phyloP scores from a whole-genome alignment of 768 basidiomycete species.

The Lactifluus pinguis region DNA sequence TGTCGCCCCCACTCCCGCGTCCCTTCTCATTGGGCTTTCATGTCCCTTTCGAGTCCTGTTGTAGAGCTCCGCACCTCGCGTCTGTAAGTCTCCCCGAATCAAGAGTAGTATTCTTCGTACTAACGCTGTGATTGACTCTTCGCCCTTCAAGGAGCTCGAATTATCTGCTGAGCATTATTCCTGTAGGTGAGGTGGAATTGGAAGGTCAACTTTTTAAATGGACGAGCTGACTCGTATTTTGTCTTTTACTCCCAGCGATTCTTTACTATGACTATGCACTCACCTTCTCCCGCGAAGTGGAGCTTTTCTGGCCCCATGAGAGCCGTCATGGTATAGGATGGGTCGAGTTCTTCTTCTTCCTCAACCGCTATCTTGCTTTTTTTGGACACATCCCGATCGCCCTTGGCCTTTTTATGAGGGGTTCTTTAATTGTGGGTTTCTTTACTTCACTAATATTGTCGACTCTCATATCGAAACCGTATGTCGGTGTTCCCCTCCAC shows the following conservation, averaged over 20 bases:
- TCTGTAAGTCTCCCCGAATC: background rate
- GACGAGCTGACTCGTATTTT: no score
- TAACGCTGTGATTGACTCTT: background rate
- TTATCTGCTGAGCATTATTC: background rate
- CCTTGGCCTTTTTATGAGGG: background rate
- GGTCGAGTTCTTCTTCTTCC: slow-evolving; percentile 15
- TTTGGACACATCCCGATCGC: slow-evolving; percentile 15
- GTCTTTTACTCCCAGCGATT: slow-evolving; percentile 1
- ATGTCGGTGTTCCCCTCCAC: background rate
- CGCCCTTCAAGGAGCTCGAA: background rate
- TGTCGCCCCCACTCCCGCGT: background rate
- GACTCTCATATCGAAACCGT: background rate
- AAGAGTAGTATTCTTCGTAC: background rate
- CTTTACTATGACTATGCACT: slow-evolving; percentile 21
- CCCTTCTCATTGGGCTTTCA: background rate
- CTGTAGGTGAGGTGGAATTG: background rate
- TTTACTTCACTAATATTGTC: background rate
- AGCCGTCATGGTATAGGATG: background rate
- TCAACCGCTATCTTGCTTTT: slow-evolving; percentile 19
- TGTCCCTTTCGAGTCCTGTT: background rate
- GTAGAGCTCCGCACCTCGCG: background rate
- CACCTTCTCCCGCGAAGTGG: slow-evolving; percentile 19
- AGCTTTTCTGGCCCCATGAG: slow-evolving; percentile 13
- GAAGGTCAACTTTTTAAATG: no score
- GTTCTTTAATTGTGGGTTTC: background rate